Base-by-base conservation (phyloP, 345 rosid genomes). In the Euphorbia tirucalli region DNA sequence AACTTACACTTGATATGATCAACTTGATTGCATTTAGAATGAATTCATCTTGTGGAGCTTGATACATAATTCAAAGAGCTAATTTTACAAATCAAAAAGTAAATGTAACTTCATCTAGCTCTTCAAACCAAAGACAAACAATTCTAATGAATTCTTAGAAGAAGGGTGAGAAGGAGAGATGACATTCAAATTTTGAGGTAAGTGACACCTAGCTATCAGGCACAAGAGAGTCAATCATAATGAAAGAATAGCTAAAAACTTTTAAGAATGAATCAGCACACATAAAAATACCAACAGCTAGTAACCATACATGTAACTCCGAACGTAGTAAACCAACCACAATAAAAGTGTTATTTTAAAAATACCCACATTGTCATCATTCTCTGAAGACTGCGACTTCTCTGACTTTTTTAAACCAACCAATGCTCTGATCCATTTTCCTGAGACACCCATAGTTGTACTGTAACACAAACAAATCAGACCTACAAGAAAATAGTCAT, bases 371-470 rank as follows among this genome's bases (percentile, higher is more conserved):
- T 83, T 87, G 60, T 84, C 90, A 48, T 74, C 87, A 66, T 81
- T 87, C 65, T 84, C 85, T n/a, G 88, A 86, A 70, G 97, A 87
- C 31, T 50, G 87, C 7, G 90, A 86, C 80, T 88, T 93, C 69
- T 87, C 95, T 37, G 91, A 80, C 82, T 88, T 93, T 74, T 82
- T 88, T 72, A 90, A 81, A 72, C 98, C 92, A 78, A 96, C 87
- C 81, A 93, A 81, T 67, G 98, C 90, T 82, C 83, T 93, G 70
- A 96, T 82, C 99, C 99, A 96, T 87, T 87, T 93, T 49, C 97
- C 96, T 0, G 97, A 86, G 72, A 89, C 93, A 76, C 99, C 99
- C 99, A 96, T 96, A 71, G 70, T 50, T 44, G 43, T 61, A 48
- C 75, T 21, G 49, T 70, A 72, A 32, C 74, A 68, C 75, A 76